Percentiles rank a stretch among this genome's conserved stretches.
Evolutionary conservation across 768 basidiomycete genomes (phyloP).

Genomic region (Trametopsis cervina): DNA sequence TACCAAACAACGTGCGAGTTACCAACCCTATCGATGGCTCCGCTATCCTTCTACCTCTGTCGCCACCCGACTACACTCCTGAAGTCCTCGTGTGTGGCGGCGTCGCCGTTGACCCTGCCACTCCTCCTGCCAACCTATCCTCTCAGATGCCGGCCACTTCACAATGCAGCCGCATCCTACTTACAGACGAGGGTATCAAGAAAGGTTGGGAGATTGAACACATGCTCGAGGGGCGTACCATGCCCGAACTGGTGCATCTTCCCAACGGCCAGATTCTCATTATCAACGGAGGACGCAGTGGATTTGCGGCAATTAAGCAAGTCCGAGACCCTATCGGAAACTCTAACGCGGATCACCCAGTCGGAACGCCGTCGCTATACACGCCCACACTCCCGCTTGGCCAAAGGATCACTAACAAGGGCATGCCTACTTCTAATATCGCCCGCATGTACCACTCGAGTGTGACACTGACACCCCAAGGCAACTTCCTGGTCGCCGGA

Average conservation of each 20-base stretch:
- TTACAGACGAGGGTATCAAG: conserved; percentile 23
- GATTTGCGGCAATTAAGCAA: conserved; percentile 25
- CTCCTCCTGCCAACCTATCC: conserved; percentile 14
- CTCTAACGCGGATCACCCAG: conserved; percentile 26
- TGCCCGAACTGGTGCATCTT: conserved; percentile 28
- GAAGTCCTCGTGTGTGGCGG: conserved; percentile 28
- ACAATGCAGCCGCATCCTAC: conserved; percentile 31
- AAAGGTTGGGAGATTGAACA: conserved; percentile 27
- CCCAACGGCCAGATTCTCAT: conserved; percentile 32
- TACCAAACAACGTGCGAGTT: conserved; percentile 31
- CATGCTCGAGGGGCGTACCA: conserved; percentile 27
- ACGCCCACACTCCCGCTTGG: conserved; percentile 38
- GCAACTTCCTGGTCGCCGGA: conserved; percentile 39
- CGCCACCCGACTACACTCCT: conserved; percentile 23
- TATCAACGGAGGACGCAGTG: conserved; percentile 35
- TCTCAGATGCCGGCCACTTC: conserved; percentile 23
- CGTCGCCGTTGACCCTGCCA: conserved; percentile 13
- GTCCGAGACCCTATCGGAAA: conserved; percentile 17
- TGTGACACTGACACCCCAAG: conserved; percentile 49
- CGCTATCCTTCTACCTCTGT: conserved; percentile 25
- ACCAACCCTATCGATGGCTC: conserved; percentile 25
- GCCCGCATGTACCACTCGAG: conserved; percentile 59
- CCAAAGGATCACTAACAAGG: conserved; percentile 39
- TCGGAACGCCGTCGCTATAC: conserved; percentile 39
- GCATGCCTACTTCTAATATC: conserved; percentile 35